Percentiles rank a stretch among this genome's conserved stretches.
Conservation (phyloP, 805 yeast genomes). For the Candida golubevii region DNA sequence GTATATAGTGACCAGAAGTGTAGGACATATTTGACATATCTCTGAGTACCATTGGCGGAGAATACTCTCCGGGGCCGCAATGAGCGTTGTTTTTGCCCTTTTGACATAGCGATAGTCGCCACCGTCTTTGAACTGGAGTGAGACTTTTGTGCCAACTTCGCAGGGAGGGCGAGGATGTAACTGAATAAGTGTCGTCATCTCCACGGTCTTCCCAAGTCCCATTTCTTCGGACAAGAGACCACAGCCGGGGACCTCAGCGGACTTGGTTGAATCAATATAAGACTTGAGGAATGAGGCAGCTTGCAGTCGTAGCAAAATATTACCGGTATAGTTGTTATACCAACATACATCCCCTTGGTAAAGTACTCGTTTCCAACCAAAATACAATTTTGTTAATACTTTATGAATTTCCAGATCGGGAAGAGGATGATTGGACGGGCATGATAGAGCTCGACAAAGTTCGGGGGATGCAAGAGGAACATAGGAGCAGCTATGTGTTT, state of each 20-base stretch:
- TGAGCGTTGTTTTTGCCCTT: constrained; percentile 66
- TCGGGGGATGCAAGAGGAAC: constrained; percentile 18
- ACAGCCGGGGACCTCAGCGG: constrained; percentile 39
- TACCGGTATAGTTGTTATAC: constrained; percentile 51
- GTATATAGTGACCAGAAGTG: constrained; percentile 59
- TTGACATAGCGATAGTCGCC: constrained; percentile 42
- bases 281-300: constrained; percentile 25
- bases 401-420: constrained; percentile 22
- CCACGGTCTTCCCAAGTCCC: constrained; percentile 97
- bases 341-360: constrained; percentile 25
- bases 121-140: constrained; percentile 29
- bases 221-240: constrained; percentile 90
- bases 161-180: constrained; percentile 51
- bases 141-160: constrained; percentile 29
- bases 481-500: constrained; percentile 19
- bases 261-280: constrained; percentile 20
- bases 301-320: constrained; percentile 32
- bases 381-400: constrained; percentile 40
- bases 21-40: constrained; percentile 53
- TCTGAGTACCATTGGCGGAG: constrained; percentile 85
- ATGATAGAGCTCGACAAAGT: constrained; percentile 5
- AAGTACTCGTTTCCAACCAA: constrained; percentile 46
- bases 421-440: not conserved
- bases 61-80: constrained; percentile 84
- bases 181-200: constrained; percentile 61